These are phyloP conservation scores for Gossypium schwendimanii DNA, from an alignment of 441 rosid species.

Conservation along the genomic window DNA sequence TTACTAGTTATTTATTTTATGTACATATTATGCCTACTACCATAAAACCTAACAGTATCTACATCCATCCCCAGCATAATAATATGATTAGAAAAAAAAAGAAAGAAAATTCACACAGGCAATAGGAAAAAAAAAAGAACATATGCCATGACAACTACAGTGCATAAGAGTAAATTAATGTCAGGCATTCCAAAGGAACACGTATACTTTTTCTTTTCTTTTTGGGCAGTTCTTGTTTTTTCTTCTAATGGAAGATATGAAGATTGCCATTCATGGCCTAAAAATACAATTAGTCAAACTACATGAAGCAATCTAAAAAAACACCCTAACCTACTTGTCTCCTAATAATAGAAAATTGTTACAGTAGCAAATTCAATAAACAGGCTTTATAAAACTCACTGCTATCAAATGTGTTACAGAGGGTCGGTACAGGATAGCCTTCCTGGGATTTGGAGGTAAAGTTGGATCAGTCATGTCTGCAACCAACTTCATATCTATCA, in stretches of 20 bases:
- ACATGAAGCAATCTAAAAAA: background rate
- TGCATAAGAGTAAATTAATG: background rate
- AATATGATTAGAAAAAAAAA: background rate
- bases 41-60: background rate
- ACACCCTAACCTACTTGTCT: background rate
- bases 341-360: background rate
- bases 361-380: slow-evolving; percentile 5
- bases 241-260: too few relatives aligned
- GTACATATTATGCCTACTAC: background rate
- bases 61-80: background rate
- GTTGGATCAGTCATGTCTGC: slow-evolving; percentile 69
- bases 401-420: slow-evolving; percentile 73
- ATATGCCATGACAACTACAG: too few relatives aligned
- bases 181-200: background rate
- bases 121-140: too few relatives aligned
- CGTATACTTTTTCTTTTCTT: background rate
- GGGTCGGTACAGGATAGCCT: slow-evolving; percentile 84
- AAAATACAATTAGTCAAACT: background rate
- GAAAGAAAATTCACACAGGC: too few relatives aligned
- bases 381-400: slow-evolving; percentile 42
- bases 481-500: slow-evolving; percentile 64
- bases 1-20: background rate
- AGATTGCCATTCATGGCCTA: background rate
- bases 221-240: background rate
- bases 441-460: slow-evolving; percentile 81